phyloP scores from a whole-genome alignment of 768 basidiomycete genomes.

The Naganishia vaughanmartiniae region DNA sequence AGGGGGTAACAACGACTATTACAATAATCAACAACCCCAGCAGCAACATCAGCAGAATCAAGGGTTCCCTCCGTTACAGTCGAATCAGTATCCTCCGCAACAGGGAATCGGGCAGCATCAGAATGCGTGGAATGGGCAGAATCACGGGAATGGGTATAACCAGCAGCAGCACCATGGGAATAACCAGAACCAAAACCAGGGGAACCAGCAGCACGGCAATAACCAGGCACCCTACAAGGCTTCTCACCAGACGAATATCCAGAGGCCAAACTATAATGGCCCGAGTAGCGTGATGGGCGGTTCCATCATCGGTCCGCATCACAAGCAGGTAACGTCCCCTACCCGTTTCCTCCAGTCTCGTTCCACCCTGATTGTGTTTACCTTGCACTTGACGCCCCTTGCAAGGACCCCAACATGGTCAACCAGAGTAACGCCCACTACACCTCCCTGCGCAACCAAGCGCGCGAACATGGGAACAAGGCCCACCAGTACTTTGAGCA shows the following conservation, averaged over 20 bases:
- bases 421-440: constrained; percentile 74
- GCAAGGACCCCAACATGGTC: constrained; percentile 52
- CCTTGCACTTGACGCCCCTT: not conserved
- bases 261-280: constrained; percentile 47
- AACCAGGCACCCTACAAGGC: constrained; percentile 8
- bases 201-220: too few relatives aligned
- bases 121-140: constrained; percentile 37
- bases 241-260: constrained; percentile 36
- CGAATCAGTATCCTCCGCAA: constrained; percentile 38
- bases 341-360: not conserved
- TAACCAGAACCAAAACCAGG: constrained; percentile 3
- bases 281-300: constrained; percentile 40
- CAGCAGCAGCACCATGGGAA: constrained; percentile 26
- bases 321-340: constrained; percentile 34
- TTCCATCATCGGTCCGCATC: constrained; percentile 36
- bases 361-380: not conserved
- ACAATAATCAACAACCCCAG: constrained; percentile 29
- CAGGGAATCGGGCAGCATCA: constrained; percentile 34
- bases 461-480: constrained; percentile 70
- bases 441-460: constrained; percentile 66
- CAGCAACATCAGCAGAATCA: constrained; percentile 36
- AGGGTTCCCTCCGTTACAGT: constrained; percentile 32
- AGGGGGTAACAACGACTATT: constrained; percentile 24
- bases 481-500: constrained; percentile 52
- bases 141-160: constrained; percentile 35